Conservation (phyloP, 768 basidiomycete genomes). For the Pleurotus sapidus region DNA sequence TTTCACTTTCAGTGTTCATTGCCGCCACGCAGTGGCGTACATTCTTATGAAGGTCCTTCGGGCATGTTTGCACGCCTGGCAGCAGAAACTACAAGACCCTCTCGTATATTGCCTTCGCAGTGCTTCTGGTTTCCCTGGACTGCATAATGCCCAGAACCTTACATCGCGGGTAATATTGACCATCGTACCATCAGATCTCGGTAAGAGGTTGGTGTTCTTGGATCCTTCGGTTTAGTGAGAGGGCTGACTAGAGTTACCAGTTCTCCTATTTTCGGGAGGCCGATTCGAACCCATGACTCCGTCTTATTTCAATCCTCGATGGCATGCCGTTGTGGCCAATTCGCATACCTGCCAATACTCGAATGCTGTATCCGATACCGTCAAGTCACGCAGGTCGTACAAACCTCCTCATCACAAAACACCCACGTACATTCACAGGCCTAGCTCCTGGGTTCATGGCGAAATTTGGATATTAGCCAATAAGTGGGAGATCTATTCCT, state of each 20-base stretch:
- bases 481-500: conserved; percentile 15
- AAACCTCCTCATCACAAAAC: conserved; percentile 28
- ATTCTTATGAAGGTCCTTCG: conserved; percentile 21
- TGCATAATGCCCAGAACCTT: conserved; percentile 40
- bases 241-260: conserved; percentile 12
- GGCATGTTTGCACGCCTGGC: conserved; percentile 11
- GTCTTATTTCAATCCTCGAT: conserved; percentile 26
- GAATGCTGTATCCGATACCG: conserved; percentile 20
- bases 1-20: no score
- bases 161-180: conserved; percentile 43
- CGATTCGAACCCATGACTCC: conserved; percentile 19
- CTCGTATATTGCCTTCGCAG: conserved; percentile 15
- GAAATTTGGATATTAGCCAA: conserved; percentile 28
- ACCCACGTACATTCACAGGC: conserved; percentile 43
- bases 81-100: no score
- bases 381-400: conserved; percentile 18
- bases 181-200: conserved; percentile 40
- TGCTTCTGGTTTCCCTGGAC: conserved; percentile 41
- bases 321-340: conserved; percentile 25
- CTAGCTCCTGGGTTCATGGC: conserved; percentile 40
- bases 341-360: conserved; percentile 15
- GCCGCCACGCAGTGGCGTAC: no score
- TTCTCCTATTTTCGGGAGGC: conserved; percentile 32
- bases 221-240: neutral
- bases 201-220: conserved; percentile 34